Conservation (phyloP, 2,329 filamentous ascomycete genomes). For the Didymella glomerata region DNA sequence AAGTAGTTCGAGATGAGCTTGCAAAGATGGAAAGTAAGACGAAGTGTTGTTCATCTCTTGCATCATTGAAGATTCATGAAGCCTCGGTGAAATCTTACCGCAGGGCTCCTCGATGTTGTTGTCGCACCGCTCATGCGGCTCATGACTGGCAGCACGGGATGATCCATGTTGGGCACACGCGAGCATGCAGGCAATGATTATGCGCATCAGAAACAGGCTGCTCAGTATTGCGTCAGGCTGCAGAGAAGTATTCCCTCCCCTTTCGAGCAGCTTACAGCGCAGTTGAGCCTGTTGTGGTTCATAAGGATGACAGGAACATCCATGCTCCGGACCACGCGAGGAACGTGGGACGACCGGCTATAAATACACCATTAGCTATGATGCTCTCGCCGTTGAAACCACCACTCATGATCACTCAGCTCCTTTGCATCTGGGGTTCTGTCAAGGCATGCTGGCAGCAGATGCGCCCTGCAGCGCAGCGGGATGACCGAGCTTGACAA, state of each 20-base stretch:
- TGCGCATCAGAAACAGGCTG: slow-evolving; percentile 16
- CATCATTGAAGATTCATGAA: not conserved
- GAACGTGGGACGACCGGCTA: slow-evolving; percentile 24
- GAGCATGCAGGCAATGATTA: slow-evolving; percentile 21
- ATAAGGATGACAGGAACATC: slow-evolving; percentile 3
- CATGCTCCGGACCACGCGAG: slow-evolving; percentile 37
- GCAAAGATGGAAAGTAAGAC: slow-evolving; percentile 2
- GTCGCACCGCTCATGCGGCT: slow-evolving; percentile 17
- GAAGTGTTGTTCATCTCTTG: slow-evolving; percentile 1
- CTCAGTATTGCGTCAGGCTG: slow-evolving; percentile 5
- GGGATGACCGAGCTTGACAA: slow-evolving; percentile 19
- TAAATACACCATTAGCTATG: slow-evolving; percentile 25
- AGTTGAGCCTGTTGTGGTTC: slow-evolving; percentile 11
- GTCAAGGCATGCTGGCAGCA: slow-evolving; percentile 4
- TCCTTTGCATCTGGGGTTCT: slow-evolving; percentile 11
- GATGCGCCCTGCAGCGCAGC: slow-evolving; percentile 13
- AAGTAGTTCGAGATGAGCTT: not conserved
- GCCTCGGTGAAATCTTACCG: slow-evolving; percentile 15
- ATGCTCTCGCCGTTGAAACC: slow-evolving; percentile 5
- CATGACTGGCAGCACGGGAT: slow-evolving; percentile 16
- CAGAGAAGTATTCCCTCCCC: not conserved
- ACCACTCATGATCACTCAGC: slow-evolving; percentile 16
- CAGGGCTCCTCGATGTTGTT: not conserved
- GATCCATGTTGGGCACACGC: slow-evolving; percentile 18
- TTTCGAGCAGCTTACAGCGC: slow-evolving; percentile 1